Base-by-base conservation (phyloP, 352 stramenopile species). In the Halophytophthora polymorphica region DNA sequence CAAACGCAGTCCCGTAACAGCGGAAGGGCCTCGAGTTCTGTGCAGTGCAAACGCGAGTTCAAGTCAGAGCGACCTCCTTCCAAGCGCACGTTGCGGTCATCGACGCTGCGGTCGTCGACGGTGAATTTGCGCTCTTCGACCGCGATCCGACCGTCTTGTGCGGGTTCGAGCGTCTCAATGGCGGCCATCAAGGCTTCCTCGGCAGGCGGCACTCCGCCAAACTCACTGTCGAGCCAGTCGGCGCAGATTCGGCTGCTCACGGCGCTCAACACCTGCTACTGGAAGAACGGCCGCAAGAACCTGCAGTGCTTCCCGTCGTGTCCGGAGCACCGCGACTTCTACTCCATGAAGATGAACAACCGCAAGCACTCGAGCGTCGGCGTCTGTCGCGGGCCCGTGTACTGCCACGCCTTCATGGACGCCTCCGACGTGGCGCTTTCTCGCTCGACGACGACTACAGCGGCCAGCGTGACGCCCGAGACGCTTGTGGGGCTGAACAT, bases 221-320 rank as follows among this genome's bases (percentile, higher is more conserved):
- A 7, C 14, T 40, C 14, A 17, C 5, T 46, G 21, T n/a, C 25
- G 2, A 42, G 50, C 25, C 50, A 69, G 34, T 59, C 43, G 23
- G 52, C 60, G 6, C 49, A 67, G 29, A 69, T 87, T 33, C 61
- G 73, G 23, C 59, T 90, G 15, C 50, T 86, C 50, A 90, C 79
- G 15, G 60, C 53, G 6, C 55, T 90, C 33, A 90, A 80, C 57
- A 54, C 73, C 45, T 88, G 79, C 49, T 96, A 96, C 61, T 96
- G 85, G 84, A 92, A 93, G 53, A 96, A 96, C 54, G 86, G 86
- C 10, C 83, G 86, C 28, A 96, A 95, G 60, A 96, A 96, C 53
- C 45, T 96, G 39, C 86, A 96, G 57, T 96, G 86, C 52, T 96
- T 96, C 49, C 86, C 86, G 8, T 70, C 74, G 2, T 96, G 86